Base-by-base conservation (phyloP, 495 filamentous ascomycete genomes). In the Xanthoparmelia taractica region DNA sequence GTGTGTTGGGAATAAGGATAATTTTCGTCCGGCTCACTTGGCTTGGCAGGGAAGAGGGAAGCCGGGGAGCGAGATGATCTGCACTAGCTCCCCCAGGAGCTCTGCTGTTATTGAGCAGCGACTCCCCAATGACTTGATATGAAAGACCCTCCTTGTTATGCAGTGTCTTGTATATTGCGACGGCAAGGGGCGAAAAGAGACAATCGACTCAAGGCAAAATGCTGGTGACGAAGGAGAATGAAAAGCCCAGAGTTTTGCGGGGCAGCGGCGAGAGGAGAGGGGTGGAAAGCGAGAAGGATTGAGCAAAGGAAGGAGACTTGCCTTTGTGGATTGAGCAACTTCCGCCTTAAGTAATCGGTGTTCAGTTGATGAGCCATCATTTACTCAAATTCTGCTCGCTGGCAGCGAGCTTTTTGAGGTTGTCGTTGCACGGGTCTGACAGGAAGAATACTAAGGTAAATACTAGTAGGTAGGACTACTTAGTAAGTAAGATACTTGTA, bases 281-380 rank as follows among this genome's bases (percentile, higher is more conserved):
- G 25, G 40, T 43, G 37, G 31, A 52, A 50, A 18, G 55, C 34
- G 55, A 55, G 43, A 29, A n/a, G 20, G 43, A 47, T 12, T 23
- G 54, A 57, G 38, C 31, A 31, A 43, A 7, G 33, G 45, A 34
- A 13, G 27, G 31, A 57, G 43, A 57, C 61, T 59, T 18, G 57
- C 61, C 61, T 58, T 17, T 63, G 61, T 29, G 61, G 61, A 52
- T 58, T 59, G 5, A 58, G 61, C 41, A 63, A 43, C 13, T 78
- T 75, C 69, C 80, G 77, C 70, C 80, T 79, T 72, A 79, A 66
- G 69, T 84, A 78, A 66, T 82, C 80, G 38, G 79, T 74, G 48
- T 81, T 78, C 50, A 75, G 75, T 67, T 79, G 75, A 71, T 77
- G 76, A 68, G 80, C 80, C 71, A 75, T 73, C 71, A 75, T 73